Evolutionary conservation across 2,329 filamentous ascomycete species (phyloP).

Genomic region (Xylaria sp.): DNA sequence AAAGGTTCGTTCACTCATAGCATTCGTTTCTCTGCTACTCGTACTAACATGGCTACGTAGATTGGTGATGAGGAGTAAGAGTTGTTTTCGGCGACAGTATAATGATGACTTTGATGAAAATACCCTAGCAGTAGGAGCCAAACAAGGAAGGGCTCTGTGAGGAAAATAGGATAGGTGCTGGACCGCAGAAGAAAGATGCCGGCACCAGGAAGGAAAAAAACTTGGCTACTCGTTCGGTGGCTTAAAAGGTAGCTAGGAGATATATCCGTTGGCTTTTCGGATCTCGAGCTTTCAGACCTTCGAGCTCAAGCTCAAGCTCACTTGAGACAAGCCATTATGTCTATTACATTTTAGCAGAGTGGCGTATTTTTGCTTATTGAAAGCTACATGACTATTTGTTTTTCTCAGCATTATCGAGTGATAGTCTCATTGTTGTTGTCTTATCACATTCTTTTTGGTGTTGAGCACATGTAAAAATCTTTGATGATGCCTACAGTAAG

Average conservation of each 20-base stretch:
- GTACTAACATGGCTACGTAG: slow-evolving; percentile 42
- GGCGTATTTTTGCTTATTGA: slow-evolving; percentile 7
- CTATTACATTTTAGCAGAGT: not conserved
- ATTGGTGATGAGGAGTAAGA: slow-evolving; percentile 62
- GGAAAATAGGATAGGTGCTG: slow-evolving; percentile 12
- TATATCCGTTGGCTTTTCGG: no score
- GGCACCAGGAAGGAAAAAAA: not conserved
- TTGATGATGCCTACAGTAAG: no score
- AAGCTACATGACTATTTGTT: not conserved
- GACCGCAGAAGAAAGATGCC: not conserved
- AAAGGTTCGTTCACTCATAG: slow-evolving; percentile 61
- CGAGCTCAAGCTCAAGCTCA: not conserved
- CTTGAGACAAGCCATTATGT: not conserved
- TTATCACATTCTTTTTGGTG: no score
- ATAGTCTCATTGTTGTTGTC: no score
- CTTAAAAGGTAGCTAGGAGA: not conserved
- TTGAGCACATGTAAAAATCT: no score
- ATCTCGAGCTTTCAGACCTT: not conserved
- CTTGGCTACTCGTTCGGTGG: not conserved
- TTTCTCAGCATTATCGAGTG: not conserved
- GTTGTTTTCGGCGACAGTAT: slow-evolving; percentile 2
- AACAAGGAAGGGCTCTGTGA: slow-evolving; percentile 10
- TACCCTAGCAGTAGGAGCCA: slow-evolving; percentile 22
- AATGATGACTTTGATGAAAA: slow-evolving; percentile 22
- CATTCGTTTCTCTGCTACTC: not conserved